phyloP scores from a whole-genome alignment of 177 flowering plant genomes.

The Vitis hybrid region DNA sequence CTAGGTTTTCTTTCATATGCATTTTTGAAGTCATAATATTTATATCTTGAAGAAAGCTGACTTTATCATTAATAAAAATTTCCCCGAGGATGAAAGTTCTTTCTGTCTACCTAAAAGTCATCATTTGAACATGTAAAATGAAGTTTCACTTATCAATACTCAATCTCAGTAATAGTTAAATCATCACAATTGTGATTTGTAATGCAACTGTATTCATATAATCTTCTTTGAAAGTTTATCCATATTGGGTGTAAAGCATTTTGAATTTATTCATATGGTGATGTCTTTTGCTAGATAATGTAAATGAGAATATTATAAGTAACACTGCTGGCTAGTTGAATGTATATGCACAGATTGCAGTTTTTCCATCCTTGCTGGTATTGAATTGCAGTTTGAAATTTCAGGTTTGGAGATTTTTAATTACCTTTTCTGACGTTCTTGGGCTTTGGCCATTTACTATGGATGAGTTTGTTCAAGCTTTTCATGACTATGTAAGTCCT shows the following conservation, averaged over 20 bases:
- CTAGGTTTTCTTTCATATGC: too few species aligned
- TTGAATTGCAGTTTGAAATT: slow-evolving; percentile 10
- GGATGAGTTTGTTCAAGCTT: slow-evolving; percentile 91
- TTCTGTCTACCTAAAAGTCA: too few species aligned
- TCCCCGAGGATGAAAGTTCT: too few species aligned
- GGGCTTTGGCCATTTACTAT: slow-evolving; percentile 95
- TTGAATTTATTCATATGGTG: not conserved
- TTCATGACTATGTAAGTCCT: slow-evolving; percentile 84
- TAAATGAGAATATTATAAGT: not conserved
- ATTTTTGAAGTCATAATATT: too few species aligned
- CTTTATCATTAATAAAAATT: too few species aligned
- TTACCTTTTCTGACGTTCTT: slow-evolving; percentile 88
- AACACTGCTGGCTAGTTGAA: not conserved
- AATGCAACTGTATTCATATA: not conserved
- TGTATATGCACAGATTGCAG: not conserved
- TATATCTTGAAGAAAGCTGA: too few species aligned
- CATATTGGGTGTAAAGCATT: not conserved
- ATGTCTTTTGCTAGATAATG: not conserved
- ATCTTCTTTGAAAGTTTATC: not conserved
- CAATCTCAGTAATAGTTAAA: too few species aligned
- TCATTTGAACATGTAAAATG: too few species aligned
- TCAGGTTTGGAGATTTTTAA: slow-evolving; percentile 89
- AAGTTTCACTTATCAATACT: too few species aligned
- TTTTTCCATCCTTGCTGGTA: not conserved
- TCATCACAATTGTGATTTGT: not conserved